Evolutionary conservation across 163 green algal genomes (phyloP).

Genomic region (Prototheca wickerhamii): DNA sequence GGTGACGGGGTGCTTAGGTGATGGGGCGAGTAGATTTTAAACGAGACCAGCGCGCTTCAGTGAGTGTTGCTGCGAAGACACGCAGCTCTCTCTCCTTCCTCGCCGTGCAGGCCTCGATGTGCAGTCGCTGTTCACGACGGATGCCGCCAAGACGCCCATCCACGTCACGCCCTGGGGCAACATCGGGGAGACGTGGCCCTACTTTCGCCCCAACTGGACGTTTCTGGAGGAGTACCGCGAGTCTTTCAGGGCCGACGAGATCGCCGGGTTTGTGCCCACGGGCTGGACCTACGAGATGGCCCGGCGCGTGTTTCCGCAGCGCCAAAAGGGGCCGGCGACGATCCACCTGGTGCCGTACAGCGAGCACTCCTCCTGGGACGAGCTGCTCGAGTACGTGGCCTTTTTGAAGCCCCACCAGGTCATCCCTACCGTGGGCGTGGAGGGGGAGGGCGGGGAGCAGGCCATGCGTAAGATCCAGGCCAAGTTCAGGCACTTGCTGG

Average conservation of each 20-base stretch:
- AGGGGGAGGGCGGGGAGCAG: constrained; percentile 38
- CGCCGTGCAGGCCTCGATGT: constrained; percentile 22
- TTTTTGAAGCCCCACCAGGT: constrained; percentile 60
- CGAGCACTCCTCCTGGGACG: constrained; percentile 61
- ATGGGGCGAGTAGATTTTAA: no score
- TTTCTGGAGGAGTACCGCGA: constrained; percentile 49
- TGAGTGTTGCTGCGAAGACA: not conserved
- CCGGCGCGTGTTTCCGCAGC: constrained; percentile 37
- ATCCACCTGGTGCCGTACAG: constrained; percentile 76
- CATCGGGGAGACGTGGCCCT: constrained; percentile 69
- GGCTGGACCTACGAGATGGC: constrained; percentile 71
- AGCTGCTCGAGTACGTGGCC: constrained; percentile 61
- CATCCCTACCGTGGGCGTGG: constrained; percentile 65
- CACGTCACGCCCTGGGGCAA: constrained; percentile 57
- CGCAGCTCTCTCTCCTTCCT: not conserved
- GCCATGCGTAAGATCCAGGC: constrained; percentile 39
- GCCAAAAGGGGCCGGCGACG: constrained; percentile 35
- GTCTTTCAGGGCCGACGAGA: constrained; percentile 12
- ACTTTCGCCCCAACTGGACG: constrained; percentile 74
- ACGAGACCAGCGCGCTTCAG: no score
- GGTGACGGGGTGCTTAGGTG: no score
- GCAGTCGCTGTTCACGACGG: constrained; percentile 53
- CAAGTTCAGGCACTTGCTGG: constrained; percentile 60
- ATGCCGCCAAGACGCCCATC: constrained; percentile 47
- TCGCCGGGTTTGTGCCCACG: constrained; percentile 71